Base-by-base conservation (phyloP, 2,329 filamentous ascomycete genomes). In the Aspergillus viridinutans region DNA sequence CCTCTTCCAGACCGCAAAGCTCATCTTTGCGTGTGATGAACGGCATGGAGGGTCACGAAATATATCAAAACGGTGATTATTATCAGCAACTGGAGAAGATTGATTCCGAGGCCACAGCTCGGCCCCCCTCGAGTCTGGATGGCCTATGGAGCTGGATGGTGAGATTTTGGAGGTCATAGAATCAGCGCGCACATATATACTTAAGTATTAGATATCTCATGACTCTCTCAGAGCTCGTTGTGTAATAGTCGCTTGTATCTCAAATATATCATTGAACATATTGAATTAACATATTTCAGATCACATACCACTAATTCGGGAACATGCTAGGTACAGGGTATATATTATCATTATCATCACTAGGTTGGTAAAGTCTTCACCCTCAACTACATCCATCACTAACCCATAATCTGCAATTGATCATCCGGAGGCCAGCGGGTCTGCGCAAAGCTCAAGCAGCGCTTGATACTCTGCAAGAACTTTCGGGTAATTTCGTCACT, bases 381-480 rank as follows among this genome's bases (percentile, higher is more conserved):
- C 7, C 40, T 21, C 40, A 10, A 43, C 40, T 43, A 21, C 20
- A 43, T 21, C 40, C n/a, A 32, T 35, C 26, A 45, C 73, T 75
- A 94, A 14, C 94, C 94, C 94, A 99, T 99, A 66, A 99, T 78
- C 78, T 99, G 94, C 70, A 90, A 82, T 65, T 94, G 83, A 78
- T 97, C 93, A 67, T 92, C 88, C 0, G 94, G 94, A 57, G 92
- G 92, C 94, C 94, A 99, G 65, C 93, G 85, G 29, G 94, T 92
- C 77, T 99, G 94, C 26, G 93, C 92, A 83, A 97, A 99, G 59
- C 90, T 97, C 70, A 99, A 76, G 71, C 92, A 97, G 49, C 94
- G 83, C 81, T 99, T 99, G 74, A 99, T 97, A 72, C 93, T 97
- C 79, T 99, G 94, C 64, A 99, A 75, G 71, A 92, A 97, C 78